Evolutionary conservation across 2,329 filamentous ascomycete species (phyloP).

Genomic region (Elsinoe necatrix): DNA sequence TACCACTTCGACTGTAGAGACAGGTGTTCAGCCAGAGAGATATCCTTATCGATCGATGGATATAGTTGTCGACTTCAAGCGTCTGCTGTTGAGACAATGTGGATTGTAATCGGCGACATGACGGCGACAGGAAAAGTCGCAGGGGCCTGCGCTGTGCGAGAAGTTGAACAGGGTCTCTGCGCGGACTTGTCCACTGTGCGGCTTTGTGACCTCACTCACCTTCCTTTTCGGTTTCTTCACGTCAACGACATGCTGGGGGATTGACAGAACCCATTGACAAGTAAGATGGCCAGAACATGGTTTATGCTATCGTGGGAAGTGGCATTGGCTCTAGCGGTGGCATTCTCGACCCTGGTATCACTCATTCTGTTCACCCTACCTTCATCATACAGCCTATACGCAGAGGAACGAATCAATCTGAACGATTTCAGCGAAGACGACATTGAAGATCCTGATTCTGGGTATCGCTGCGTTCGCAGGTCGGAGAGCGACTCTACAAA

Average conservation of each 20-base stretch:
- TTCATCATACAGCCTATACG: constrained; percentile 41
- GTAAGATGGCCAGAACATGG: constrained; percentile 28
- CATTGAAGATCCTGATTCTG: constrained; percentile 24
- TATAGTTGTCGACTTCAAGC: too few species aligned
- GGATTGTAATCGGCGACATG: neutral
- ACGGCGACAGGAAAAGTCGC: neutral
- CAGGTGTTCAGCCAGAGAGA: neutral
- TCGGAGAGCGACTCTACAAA: constrained; percentile 20
- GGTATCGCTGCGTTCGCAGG: constrained; percentile 24
- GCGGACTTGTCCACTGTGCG: constrained; percentile 5
- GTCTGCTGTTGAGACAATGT: neutral
- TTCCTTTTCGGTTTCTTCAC: neutral
- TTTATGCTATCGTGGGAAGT: constrained; percentile 27
- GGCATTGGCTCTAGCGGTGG: constrained; percentile 33
- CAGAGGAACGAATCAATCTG: constrained; percentile 22
- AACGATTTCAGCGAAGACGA: constrained; percentile 25
- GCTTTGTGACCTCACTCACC: constrained; percentile 7
- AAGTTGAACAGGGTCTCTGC: constrained; percentile 1
- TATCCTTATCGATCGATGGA: too few species aligned
- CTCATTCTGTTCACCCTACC: constrained; percentile 46
- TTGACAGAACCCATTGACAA: neutral
- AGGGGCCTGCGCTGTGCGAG: neutral
- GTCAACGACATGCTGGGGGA: neutral
- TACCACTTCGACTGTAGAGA: constrained; percentile 13
- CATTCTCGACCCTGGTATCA: constrained; percentile 41